Conservation (phyloP, 1,284 basidiomycete species). For the Chalciporus sp. region DNA sequence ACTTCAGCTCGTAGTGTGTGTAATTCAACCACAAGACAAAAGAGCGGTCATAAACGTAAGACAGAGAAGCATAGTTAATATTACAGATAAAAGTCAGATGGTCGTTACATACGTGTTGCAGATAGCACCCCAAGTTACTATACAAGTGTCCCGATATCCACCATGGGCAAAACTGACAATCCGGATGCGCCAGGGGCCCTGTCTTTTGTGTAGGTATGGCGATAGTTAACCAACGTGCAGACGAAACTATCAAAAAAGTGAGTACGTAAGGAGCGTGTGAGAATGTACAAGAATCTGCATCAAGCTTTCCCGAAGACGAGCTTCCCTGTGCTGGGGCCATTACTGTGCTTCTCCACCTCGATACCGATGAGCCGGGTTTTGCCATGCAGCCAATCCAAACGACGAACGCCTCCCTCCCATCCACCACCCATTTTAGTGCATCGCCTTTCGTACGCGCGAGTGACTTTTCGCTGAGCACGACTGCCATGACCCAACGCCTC, state of each 20-base stretch:
- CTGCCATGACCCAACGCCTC: conserved; percentile 57
- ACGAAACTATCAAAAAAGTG: not conserved
- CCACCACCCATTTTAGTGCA: conserved; percentile 63
- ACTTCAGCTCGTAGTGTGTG: no score
- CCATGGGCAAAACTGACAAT: conserved; percentile 9
- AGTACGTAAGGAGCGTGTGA: conserved; percentile 9
- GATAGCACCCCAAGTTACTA: not conserved
- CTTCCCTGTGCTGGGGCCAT: conserved; percentile 45
- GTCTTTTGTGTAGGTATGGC: conserved; percentile 2
- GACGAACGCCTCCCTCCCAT: conserved; percentile 66
- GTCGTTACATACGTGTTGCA: not conserved
- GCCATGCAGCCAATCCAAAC: conserved; percentile 66
- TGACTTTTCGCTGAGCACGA: conserved; percentile 53
- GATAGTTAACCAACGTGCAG: not conserved
- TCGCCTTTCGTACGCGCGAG: conserved; percentile 62
- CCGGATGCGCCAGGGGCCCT: conserved; percentile 13
- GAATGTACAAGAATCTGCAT: conserved; percentile 6
- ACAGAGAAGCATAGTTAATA: not conserved
- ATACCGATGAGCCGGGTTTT: conserved; percentile 64
- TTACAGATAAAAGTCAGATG: conserved; percentile 1
- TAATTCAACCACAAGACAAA: no score
- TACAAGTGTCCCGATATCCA: conserved; percentile 22
- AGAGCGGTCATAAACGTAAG: no score
- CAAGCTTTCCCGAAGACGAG: conserved; percentile 51
- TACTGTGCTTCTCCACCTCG: conserved; percentile 54